Evolutionary conservation across 352 stramenopile species (phyloP).

Genomic region (Globisporangium cystogenes): DNA sequence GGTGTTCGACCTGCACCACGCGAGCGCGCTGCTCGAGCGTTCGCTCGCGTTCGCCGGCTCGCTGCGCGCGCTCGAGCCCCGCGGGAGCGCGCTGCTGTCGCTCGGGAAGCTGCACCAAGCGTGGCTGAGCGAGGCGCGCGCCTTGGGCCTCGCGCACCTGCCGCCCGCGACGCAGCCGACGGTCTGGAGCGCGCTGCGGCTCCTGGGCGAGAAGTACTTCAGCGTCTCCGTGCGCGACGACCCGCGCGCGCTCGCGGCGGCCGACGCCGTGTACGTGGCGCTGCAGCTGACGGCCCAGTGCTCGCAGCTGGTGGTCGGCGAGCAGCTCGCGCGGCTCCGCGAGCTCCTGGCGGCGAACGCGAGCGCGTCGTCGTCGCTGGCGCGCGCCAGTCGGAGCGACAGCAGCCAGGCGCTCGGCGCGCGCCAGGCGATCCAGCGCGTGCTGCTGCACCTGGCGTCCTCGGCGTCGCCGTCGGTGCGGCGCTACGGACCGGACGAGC

Average conservation of each 20-base stretch:
- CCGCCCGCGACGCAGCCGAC: slow-evolving; percentile 16
- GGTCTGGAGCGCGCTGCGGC: slow-evolving; percentile 20
- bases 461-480: not conserved
- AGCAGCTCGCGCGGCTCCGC: slow-evolving; percentile 7
- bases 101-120: slow-evolving; percentile 58
- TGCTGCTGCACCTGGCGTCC: slow-evolving; percentile 10
- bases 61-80: slow-evolving; percentile 5
- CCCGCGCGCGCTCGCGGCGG: slow-evolving; percentile 10
- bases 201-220: slow-evolving; percentile 64
- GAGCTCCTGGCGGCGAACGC: slow-evolving; percentile 21
- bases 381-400: not conserved
- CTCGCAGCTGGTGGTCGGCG: not conserved
- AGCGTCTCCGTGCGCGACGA: slow-evolving; percentile 42
- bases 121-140: slow-evolving; percentile 48
- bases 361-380: slow-evolving; percentile 11
- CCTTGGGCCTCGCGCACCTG: slow-evolving; percentile 35
- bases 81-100: slow-evolving; percentile 26
- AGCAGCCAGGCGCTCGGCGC: not conserved
- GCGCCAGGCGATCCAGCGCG: slow-evolving; percentile 2
- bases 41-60: slow-evolving; percentile 24
- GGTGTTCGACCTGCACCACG: slow-evolving; percentile 51
- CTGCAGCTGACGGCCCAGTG: slow-evolving; percentile 23
- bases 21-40: slow-evolving; percentile 29
- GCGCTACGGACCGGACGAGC: slow-evolving; percentile 2
- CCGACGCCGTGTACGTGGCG: slow-evolving; percentile 39